Conservation (phyloP, 1,139 yeast species). For the Arxiozyma heterogenica region DNA sequence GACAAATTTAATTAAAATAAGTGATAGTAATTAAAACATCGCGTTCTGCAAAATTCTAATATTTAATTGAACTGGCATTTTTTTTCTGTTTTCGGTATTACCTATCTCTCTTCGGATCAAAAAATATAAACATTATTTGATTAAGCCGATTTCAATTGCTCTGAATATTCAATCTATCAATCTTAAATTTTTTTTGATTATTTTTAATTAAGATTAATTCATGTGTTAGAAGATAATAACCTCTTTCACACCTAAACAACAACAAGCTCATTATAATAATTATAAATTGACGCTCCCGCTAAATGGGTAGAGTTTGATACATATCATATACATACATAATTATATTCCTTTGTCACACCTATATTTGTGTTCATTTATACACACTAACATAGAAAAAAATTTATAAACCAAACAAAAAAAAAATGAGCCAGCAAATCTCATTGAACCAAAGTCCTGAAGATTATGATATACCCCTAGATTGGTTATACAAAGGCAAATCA, state of each 20-base stretch:
- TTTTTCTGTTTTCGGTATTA: too few species aligned
- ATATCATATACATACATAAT: background rate
- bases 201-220: too few species aligned
- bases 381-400: background rate
- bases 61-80: too few species aligned
- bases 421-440: background rate
- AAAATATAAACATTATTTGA: too few species aligned
- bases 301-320: background rate
- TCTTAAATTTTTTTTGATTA: too few species aligned
- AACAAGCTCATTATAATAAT: background rate
- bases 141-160: too few species aligned
- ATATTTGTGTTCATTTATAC: background rate
- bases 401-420: background rate
- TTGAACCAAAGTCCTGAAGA: slow-evolving; percentile 9
- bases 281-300: background rate
- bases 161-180: too few species aligned
- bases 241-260: background rate
- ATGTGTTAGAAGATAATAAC: background rate
- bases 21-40: too few species aligned
- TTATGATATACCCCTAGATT: slow-evolving; percentile 28
- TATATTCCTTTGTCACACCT: background rate
- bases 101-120: too few species aligned
- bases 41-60: too few species aligned
- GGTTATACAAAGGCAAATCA: slow-evolving; percentile 27
- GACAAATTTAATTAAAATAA: too few species aligned